These are phyloP conservation scores for Cudoniella acicularis DNA, from an alignment of 495 filamentous ascomycete species.

Conservation along the genomic window DNA sequence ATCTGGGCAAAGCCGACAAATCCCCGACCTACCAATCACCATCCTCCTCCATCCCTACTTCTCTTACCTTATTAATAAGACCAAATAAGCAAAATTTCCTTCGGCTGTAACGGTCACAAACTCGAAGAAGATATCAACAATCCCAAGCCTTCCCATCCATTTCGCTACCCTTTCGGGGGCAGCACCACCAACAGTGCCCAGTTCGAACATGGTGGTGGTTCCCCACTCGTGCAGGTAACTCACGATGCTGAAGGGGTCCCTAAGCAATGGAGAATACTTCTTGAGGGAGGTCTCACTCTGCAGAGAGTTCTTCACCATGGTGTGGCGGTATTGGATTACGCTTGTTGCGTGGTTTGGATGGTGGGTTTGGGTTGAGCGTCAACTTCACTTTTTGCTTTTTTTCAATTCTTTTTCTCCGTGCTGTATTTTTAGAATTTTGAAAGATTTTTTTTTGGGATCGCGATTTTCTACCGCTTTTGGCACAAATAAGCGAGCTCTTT, in stretches of 20 bases:
- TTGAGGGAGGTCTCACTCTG: constrained; percentile 34
- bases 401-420: constrained; percentile 23
- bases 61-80: constrained; percentile 1
- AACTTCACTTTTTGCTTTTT: constrained; percentile 23
- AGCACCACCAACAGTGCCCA: constrained; percentile 26
- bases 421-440: too few species aligned
- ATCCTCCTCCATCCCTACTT: background rate
- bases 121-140: constrained; percentile 20
- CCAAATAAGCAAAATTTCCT: constrained; percentile 14
- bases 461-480: too few species aligned
- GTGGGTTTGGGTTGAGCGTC: constrained; percentile 19
- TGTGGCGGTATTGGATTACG: constrained; percentile 32
- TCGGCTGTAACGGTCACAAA: constrained; percentile 29
- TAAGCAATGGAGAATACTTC: constrained; percentile 31
- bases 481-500: too few species aligned
- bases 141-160: constrained; percentile 22
- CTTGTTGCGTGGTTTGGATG: constrained; percentile 27
- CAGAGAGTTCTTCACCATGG: constrained; percentile 31
- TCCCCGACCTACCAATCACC: background rate
- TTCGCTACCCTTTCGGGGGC: constrained; percentile 11
- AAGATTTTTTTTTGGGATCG: too few species aligned
- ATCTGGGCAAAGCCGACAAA: background rate
- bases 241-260: constrained; percentile 28
- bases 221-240: constrained; percentile 31
- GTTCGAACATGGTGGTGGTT: constrained; percentile 29